Conservation (phyloP, 2,329 filamentous ascomycete genomes). For the Myrmaecium sp. region DNA sequence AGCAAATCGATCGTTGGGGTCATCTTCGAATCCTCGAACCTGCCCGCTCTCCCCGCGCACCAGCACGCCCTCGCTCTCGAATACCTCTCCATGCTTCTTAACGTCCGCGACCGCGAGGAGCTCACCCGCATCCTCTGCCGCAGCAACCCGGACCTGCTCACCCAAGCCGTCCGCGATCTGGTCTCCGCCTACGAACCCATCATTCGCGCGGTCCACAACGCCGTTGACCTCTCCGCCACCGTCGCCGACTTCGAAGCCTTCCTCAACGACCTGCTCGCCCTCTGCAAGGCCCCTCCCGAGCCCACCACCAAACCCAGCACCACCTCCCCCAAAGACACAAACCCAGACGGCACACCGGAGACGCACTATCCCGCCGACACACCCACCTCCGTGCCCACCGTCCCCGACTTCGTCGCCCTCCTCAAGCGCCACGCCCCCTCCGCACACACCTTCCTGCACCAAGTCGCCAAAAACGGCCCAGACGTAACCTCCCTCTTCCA, state of each 20-base stretch:
- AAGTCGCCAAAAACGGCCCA: slow-evolving; percentile 49
- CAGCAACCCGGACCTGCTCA: slow-evolving; percentile 55
- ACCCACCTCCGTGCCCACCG: slow-evolving; percentile 29
- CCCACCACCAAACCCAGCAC: slow-evolving; percentile 17
- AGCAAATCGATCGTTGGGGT: slow-evolving; percentile 46
- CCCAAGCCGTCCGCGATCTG: slow-evolving; percentile 45
- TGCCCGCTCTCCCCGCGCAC: slow-evolving; percentile 35
- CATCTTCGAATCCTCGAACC: slow-evolving; percentile 39
- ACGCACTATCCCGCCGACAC: too few relatives aligned
- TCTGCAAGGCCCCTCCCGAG: slow-evolving; percentile 20
- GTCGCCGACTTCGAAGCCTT: slow-evolving; percentile 51
- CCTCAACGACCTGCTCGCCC: slow-evolving; percentile 52
- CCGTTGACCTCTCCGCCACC: slow-evolving; percentile 53
- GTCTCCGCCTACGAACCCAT: slow-evolving; percentile 58
- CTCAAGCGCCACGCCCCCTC: slow-evolving; percentile 46
- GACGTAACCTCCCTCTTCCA: slow-evolving; percentile 45
- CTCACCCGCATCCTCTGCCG: slow-evolving; percentile 51
- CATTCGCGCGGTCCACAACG: slow-evolving; percentile 53
- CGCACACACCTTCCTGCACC: slow-evolving; percentile 54
- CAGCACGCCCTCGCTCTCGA: slow-evolving; percentile 50
- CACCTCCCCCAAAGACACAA: slow-evolving; percentile 1
- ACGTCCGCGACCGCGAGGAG: slow-evolving; percentile 55
- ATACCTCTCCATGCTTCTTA: slow-evolving; percentile 54
- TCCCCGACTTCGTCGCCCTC: slow-evolving; percentile 55
- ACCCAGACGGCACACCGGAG: too few relatives aligned